Evolutionary conservation across 352 stramenopile species (phyloP).

Genomic region (Phytophthora aleatoria): DNA sequence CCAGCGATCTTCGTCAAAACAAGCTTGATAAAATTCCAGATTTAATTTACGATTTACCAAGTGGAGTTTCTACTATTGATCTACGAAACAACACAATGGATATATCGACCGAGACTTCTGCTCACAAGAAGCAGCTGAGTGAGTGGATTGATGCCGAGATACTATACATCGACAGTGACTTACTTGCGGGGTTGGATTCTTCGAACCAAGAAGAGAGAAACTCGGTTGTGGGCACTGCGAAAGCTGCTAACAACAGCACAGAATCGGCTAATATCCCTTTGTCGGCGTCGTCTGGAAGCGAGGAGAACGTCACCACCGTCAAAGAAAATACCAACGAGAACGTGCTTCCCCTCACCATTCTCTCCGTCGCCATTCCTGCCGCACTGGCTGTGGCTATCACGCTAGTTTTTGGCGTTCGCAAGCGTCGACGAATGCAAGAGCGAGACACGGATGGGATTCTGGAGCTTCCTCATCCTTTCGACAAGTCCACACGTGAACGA

Average conservation of each 20-base stretch:
- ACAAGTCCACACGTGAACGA: slow-evolving; percentile 23
- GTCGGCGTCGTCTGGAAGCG: slow-evolving; percentile 8
- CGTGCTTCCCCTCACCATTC: slow-evolving; percentile 19
- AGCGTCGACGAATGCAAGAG: slow-evolving; percentile 25
- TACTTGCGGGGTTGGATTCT: slow-evolving; percentile 2
- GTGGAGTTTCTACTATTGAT: slow-evolving; percentile 39
- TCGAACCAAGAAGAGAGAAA: slow-evolving; percentile 12
- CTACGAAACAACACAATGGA: slow-evolving; percentile 43
- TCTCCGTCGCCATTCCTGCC: slow-evolving; percentile 27
- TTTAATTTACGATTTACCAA: slow-evolving; percentile 18
- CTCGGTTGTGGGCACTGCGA: slow-evolving; percentile 4
- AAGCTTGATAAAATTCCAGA: slow-evolving; percentile 21
- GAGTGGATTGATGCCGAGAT: slow-evolving; percentile 40
- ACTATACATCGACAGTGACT: slow-evolving; percentile 41
- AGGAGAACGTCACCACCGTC: slow-evolving; percentile 10
- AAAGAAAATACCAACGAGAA: slow-evolving; percentile 5
- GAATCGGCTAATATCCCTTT: background rate
- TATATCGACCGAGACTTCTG: slow-evolving; percentile 35
- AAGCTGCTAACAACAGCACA: background rate
- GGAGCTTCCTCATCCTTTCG: slow-evolving; percentile 29
- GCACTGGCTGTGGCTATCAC: slow-evolving; percentile 20
- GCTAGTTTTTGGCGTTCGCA: slow-evolving; percentile 21
- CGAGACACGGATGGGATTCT: slow-evolving; percentile 28
- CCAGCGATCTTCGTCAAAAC: slow-evolving; percentile 57
- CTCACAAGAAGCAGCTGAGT: slow-evolving; percentile 31